These are phyloP conservation scores for Golovinomyces cichoracearum DNA, from an alignment of 2,329 filamentous ascomycete species.

Conservation along the genomic window DNA sequence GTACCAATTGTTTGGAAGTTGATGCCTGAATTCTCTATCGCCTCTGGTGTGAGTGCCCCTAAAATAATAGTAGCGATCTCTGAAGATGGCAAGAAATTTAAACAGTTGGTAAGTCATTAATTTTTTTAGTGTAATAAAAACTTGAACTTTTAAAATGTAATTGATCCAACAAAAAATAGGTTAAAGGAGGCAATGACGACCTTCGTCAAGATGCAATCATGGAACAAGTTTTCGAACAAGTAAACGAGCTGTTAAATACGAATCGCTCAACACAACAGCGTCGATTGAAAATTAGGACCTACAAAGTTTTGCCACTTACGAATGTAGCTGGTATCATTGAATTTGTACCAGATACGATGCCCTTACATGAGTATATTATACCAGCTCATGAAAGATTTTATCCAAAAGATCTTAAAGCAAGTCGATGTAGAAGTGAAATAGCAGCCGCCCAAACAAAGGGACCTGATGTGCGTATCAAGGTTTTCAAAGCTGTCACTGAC, in stretches of 20 bases:
- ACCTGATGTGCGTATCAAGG: constrained; percentile 42
- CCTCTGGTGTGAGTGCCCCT: constrained; percentile 70
- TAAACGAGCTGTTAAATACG: constrained; percentile 65
- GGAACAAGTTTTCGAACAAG: constrained; percentile 96
- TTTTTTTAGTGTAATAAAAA: no score
- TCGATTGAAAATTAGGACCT: constrained; percentile 73
- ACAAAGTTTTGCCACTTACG: constrained; percentile 83
- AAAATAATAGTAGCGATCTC: constrained; percentile 72
- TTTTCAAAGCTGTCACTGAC: constrained; percentile 53
- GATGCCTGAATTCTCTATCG: constrained; percentile 54
- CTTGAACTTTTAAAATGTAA: constrained; percentile 1
- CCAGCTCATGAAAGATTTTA: constrained; percentile 72
- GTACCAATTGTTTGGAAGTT: constrained; percentile 52
- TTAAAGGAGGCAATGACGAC: constrained; percentile 90
- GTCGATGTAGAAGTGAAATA: constrained; percentile 56
- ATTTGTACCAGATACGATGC: constrained; percentile 81
- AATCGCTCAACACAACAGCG: constrained; percentile 72
- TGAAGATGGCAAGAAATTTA: constrained; percentile 55
- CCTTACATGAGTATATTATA: constrained; percentile 75
- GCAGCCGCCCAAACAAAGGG: constrained; percentile 42
- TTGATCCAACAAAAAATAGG: constrained; percentile 18
- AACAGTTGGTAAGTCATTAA: constrained; percentile 38
- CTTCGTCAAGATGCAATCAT: constrained; percentile 93
- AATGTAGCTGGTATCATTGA: constrained; percentile 76
- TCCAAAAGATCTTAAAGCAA: constrained; percentile 55